Evolutionary conservation across 2,329 filamentous ascomycete species (phyloP).

Genomic region (Aschersonia sp.): DNA sequence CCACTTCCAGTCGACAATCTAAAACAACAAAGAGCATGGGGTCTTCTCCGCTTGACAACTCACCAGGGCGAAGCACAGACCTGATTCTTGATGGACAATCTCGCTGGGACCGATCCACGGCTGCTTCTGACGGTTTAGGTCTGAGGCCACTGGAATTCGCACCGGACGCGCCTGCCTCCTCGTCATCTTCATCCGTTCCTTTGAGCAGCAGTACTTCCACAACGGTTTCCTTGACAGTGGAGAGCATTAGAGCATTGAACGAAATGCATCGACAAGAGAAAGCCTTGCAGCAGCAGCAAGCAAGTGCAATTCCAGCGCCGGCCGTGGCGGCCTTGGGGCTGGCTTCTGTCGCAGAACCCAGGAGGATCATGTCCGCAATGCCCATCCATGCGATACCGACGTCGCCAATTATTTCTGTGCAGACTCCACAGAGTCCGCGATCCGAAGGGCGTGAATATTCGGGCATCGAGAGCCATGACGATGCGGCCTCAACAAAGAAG

Average conservation of each 20-base stretch:
- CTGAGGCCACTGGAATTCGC: slow-evolving; percentile 46
- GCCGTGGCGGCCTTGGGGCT: not conserved
- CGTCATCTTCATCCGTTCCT: slow-evolving; percentile 47
- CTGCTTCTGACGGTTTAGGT: slow-evolving; percentile 34
- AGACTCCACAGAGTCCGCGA: slow-evolving; percentile 1
- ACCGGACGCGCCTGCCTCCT: slow-evolving; percentile 39
- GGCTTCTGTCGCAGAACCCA: not conserved
- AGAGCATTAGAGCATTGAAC: slow-evolving; percentile 43
- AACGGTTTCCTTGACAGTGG: slow-evolving; percentile 20
- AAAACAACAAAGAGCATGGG: slow-evolving; percentile 37
- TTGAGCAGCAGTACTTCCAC: slow-evolving; percentile 44
- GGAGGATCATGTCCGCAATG: not conserved
- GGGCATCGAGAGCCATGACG: slow-evolving; percentile 36
- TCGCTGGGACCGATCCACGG: slow-evolving; percentile 26
- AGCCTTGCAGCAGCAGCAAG: not conserved
- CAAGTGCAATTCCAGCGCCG: not conserved
- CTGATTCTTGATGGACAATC: slow-evolving; percentile 27
- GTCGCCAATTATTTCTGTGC: not conserved
- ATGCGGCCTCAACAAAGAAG: slow-evolving; percentile 36
- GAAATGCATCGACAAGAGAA: slow-evolving; percentile 13
- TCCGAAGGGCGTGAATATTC: slow-evolving; percentile 12
- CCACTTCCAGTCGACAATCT: slow-evolving; percentile 43
- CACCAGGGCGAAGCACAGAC: slow-evolving; percentile 25
- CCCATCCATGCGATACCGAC: not conserved
- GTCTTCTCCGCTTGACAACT: slow-evolving; percentile 29